These are phyloP conservation scores for Trapa incisa DNA, from an alignment of 345 rosid genomes.

Conservation along the genomic window DNA sequence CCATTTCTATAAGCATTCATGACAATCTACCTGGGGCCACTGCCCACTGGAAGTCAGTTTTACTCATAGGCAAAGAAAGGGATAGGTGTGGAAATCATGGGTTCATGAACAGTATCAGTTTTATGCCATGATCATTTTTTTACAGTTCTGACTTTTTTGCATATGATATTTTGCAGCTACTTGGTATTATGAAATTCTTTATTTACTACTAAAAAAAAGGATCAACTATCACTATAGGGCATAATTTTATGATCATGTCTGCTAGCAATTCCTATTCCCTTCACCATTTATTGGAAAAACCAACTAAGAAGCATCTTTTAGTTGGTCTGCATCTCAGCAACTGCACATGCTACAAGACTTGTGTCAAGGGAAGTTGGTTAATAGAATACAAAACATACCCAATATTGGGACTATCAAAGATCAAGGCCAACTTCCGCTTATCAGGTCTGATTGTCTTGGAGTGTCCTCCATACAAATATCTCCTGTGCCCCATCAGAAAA, in stretches of 20 bases:
- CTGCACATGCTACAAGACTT: neutral
- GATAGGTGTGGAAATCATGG: neutral
- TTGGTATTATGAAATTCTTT: too few species aligned
- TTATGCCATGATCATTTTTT: too few species aligned
- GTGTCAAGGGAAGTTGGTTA: neutral
- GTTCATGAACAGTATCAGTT: too few species aligned
- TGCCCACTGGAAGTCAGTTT: too few species aligned
- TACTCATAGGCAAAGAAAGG: too few species aligned
- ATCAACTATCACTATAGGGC: neutral
- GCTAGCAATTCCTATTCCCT: neutral
- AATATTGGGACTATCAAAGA: constrained; percentile 77
- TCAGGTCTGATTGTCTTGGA: constrained; percentile 93
- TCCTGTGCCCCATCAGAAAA: constrained; percentile 94
- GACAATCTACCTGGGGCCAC: too few species aligned
- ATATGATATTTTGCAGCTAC: too few species aligned
- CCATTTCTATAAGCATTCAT: too few species aligned
- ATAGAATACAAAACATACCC: constrained; percentile 40
- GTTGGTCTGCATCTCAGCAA: neutral
- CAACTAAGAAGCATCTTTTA: neutral
- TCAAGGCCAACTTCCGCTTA: constrained; percentile 86
- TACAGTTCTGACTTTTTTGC: too few species aligned
- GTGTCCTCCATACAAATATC: constrained; percentile 85
- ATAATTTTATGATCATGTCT: neutral
- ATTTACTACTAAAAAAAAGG: neutral
- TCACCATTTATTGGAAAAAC: neutral